phyloP scores from a whole-genome alignment of 2,329 filamentous ascomycete species.

The Chrysoporthe cubensis region DNA sequence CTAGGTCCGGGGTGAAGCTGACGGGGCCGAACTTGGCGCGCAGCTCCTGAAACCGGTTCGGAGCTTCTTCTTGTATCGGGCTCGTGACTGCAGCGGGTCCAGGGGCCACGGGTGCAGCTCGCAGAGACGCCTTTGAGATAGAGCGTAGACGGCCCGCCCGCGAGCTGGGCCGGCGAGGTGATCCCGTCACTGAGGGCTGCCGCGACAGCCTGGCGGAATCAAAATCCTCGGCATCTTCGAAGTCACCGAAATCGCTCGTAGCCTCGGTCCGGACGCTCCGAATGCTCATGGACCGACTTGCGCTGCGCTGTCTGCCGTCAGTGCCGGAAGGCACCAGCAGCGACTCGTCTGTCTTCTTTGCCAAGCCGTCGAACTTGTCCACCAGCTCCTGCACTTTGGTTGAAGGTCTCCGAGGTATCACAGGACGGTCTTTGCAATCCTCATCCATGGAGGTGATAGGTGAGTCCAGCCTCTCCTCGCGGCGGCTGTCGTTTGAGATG shows the following conservation, averaged over 20 bases:
- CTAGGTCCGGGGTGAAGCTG: constrained; percentile 33
- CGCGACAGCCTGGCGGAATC: constrained; percentile 19
- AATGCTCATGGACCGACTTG: constrained; percentile 22
- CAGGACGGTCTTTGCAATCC: constrained; percentile 37
- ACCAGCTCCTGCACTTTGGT: constrained; percentile 56
- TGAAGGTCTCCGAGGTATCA: constrained; percentile 39
- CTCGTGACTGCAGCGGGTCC: constrained; percentile 1
- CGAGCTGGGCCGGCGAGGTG: constrained; percentile 20
- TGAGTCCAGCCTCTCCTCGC: constrained; percentile 43
- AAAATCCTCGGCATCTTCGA: constrained; percentile 35
- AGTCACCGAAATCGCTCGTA: constrained; percentile 37
- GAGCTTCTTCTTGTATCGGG: constrained; percentile 8
- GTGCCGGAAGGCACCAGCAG: constrained; percentile 18
- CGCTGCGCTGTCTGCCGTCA: constrained; percentile 19
- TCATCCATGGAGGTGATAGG: constrained; percentile 52
- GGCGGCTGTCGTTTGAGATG: constrained; percentile 37
- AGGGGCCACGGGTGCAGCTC: background rate
- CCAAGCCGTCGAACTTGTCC: constrained; percentile 53
- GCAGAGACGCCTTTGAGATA: constrained; percentile 15
- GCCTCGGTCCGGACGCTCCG: constrained; percentile 27
- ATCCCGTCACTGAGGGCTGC: constrained; percentile 17
- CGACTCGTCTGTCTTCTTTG: constrained; percentile 30
- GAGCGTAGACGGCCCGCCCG: constrained; percentile 14
- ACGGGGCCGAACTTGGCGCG: constrained; percentile 37
- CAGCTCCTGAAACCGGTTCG: constrained; percentile 28